phyloP scores from a whole-genome alignment of 768 basidiomycete genomes.

The Collybia sordida region DNA sequence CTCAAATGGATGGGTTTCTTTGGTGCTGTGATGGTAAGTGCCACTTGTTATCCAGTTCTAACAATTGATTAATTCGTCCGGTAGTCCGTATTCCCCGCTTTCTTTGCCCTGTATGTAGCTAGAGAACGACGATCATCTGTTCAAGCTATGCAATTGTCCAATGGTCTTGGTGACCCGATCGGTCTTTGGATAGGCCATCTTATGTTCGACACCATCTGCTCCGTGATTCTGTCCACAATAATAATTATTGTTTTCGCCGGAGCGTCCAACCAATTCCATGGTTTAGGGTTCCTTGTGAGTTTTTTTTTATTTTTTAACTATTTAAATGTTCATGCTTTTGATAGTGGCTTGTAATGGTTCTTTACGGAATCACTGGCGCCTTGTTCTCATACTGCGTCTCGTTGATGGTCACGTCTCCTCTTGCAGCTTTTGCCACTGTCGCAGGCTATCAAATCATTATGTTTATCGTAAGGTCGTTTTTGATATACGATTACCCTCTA shows the following conservation, averaged over 20 bases:
- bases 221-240: constrained; percentile 59
- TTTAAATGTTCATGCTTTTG: background rate
- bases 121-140: constrained; percentile 70
- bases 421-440: constrained; percentile 71
- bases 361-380: constrained; percentile 69
- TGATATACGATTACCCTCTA: background rate
- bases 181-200: constrained; percentile 82
- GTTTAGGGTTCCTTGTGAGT: constrained; percentile 61
- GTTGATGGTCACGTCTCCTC: constrained; percentile 57
- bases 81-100: constrained; percentile 78
- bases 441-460: constrained; percentile 76
- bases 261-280: constrained; percentile 62
- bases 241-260: constrained; percentile 61
- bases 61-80: background rate
- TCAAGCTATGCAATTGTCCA: constrained; percentile 81
- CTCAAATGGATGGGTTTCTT: constrained; percentile 79
- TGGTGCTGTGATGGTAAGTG: constrained; percentile 65
- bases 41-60: background rate
- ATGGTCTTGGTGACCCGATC: constrained; percentile 67
- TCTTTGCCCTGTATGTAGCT: constrained; percentile 77
- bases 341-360: constrained; percentile 72
- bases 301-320: background rate
- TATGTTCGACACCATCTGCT: constrained; percentile 66
- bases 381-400: constrained; percentile 71
- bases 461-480: constrained; percentile 53